A percentile compares a stretch with the other conserved stretches of the same genome.
phyloP scores from a whole-genome alignment of 1,284 basidiomycete genomes.

The Porogramme epimiltina region DNA sequence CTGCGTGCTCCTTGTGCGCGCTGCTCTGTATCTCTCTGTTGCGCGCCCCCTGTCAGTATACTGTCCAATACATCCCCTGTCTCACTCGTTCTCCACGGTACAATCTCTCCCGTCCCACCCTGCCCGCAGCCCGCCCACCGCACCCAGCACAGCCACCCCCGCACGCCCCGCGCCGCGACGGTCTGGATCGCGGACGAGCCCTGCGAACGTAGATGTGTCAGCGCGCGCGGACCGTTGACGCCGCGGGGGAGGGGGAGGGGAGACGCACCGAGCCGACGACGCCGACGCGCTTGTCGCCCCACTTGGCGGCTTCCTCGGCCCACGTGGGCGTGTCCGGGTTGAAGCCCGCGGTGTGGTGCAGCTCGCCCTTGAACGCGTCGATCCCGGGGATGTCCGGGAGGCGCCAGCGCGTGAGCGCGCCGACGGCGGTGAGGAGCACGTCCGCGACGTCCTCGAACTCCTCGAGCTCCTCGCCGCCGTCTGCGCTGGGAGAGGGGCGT shows the following conservation, averaged over 20 bases:
- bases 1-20: too few relatives aligned
- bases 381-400: slow-evolving; percentile 64
- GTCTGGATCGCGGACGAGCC: slow-evolving; percentile 70
- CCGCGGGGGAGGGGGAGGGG: too few relatives aligned
- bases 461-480: slow-evolving; percentile 36
- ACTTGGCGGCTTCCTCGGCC: slow-evolving; percentile 49
- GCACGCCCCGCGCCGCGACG: slow-evolving; percentile 57
- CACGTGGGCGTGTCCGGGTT: slow-evolving; percentile 42
- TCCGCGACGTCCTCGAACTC: slow-evolving; percentile 54
- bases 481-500: too few relatives aligned
- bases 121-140: too few relatives aligned
- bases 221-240: neutral
- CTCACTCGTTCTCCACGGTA: too few relatives aligned
- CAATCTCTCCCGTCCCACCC: too few relatives aligned
- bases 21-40: too few relatives aligned
- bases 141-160: too few relatives aligned
- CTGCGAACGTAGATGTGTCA: slow-evolving; percentile 34
- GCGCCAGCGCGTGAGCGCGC: slow-evolving; percentile 51
- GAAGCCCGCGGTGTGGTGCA: slow-evolving; percentile 63
- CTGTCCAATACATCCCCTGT: too few relatives aligned
- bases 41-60: too few relatives aligned
- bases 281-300: slow-evolving; percentile 57
- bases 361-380: slow-evolving; percentile 48
- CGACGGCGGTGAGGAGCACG: slow-evolving; percentile 52
- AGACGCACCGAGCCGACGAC: slow-evolving; percentile 61